Evolutionary conservation across 192 early-diverging fungal genomes (phyloP).

Genomic region (Backusella circina): DNA sequence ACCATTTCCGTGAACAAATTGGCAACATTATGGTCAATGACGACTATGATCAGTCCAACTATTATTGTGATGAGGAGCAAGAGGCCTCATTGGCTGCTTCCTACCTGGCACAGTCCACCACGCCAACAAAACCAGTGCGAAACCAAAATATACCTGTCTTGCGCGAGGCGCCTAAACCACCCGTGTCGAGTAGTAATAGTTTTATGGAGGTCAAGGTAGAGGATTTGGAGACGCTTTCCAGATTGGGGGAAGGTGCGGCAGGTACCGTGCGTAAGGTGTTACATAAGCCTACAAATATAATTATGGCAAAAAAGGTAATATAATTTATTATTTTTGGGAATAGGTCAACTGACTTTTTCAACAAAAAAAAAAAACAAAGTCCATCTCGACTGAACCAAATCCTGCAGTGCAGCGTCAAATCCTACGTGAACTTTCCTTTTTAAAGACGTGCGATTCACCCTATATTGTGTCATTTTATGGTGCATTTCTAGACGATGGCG

Average conservation of each 20-base stretch:
- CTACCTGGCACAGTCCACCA: neutral
- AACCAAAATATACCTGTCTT: neutral
- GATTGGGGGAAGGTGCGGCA: constrained; percentile 85
- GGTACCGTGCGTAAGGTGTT: constrained; percentile 89
- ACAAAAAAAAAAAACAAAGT: constrained; percentile 21
- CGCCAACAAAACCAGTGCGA: neutral
- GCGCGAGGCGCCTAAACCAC: neutral
- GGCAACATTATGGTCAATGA: constrained; percentile 13
- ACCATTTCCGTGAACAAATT: constrained; percentile 14
- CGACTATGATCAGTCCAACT: neutral
- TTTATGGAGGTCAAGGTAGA: constrained; percentile 41
- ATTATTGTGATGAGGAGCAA: constrained; percentile 1
- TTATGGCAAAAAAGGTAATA: constrained; percentile 94
- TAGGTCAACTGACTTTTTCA: neutral
- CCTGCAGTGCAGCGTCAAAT: constrained; percentile 78
- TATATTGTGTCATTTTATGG: constrained; percentile 96
- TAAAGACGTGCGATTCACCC: constrained; percentile 86
- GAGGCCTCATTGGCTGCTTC: constrained; percentile 10
- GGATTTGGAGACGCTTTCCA: constrained; percentile 71
- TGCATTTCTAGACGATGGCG: constrained; percentile 79
- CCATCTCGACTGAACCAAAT: constrained; percentile 61
- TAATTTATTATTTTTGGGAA: neutral
- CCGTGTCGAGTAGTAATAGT: neutral
- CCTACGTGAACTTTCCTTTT: constrained; percentile 85
- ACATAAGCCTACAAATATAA: constrained; percentile 66